Conservation (phyloP, 768 basidiomycete species). For the Baorangia bicolor region DNA sequence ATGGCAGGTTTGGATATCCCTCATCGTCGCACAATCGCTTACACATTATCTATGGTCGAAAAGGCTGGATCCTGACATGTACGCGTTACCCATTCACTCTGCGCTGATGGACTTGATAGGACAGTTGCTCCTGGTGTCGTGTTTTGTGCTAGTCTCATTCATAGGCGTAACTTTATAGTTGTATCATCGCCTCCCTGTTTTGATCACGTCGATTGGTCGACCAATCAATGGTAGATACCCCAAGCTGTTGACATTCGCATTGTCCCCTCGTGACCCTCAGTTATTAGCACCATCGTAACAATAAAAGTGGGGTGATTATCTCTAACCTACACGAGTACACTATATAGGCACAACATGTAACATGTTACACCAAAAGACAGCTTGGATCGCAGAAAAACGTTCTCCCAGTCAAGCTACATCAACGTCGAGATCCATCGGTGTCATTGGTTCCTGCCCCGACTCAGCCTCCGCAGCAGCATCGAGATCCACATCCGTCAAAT, state of each 20-base stretch:
- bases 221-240: no score
- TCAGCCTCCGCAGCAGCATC: slow-evolving; percentile 30
- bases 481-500: slow-evolving; percentile 33
- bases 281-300: not conserved
- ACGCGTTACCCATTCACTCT: slow-evolving; percentile 91
- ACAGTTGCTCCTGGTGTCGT: slow-evolving; percentile 73
- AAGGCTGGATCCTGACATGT: slow-evolving; percentile 84
- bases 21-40: slow-evolving; percentile 61
- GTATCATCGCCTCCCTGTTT: not conserved
- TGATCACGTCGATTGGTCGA: not conserved
- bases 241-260: not conserved
- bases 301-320: not conserved
- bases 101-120: slow-evolving; percentile 85
- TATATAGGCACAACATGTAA: not conserved
- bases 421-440: slow-evolving; percentile 39
- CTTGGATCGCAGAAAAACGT: slow-evolving; percentile 23
- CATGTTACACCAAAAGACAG: not conserved
- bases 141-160: slow-evolving; percentile 64
- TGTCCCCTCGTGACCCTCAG: no score
- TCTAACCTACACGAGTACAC: not conserved
- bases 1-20: slow-evolving; percentile 64
- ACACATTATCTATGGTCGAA: slow-evolving; percentile 79
- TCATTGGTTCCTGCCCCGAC: slow-evolving; percentile 34
- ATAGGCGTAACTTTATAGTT: slow-evolving; percentile 31
- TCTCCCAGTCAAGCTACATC: slow-evolving; percentile 40